Conservation (phyloP, 208 protist genomes). For the Leishmania mexicana region DNA sequence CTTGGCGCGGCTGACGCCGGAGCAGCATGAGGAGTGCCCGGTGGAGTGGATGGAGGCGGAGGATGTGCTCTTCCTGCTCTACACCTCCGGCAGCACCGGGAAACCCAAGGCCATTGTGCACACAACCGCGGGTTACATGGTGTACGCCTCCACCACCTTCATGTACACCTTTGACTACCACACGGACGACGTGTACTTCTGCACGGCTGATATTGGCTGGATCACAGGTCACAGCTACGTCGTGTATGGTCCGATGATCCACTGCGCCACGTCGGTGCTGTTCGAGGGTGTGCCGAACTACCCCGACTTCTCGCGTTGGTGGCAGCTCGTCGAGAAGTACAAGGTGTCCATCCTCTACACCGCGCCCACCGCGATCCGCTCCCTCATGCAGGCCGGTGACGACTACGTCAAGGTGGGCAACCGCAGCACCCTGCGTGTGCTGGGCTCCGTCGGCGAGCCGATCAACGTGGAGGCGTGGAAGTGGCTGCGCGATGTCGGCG, state of each 20-base stretch:
- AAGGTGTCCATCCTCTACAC: conserved; percentile 98
- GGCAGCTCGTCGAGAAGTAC: conserved; percentile 95
- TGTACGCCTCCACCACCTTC: conserved; percentile 93
- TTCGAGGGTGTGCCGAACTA: conserved; percentile 96
- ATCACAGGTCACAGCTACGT: conserved; percentile 99
- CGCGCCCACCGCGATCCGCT: conserved; percentile 95
- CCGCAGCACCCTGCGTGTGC: conserved; percentile 85
- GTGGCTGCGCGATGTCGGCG: conserved; percentile 95
- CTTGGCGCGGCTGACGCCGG: conserved; percentile 29
- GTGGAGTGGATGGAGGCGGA: conserved; percentile 94
- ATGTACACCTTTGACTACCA: conserved; percentile 97
- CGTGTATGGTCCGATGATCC: conserved; percentile 97
- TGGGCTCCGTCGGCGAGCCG: conserved; percentile 97
- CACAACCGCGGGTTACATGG: conserved; percentile 94
- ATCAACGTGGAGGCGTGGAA: conserved; percentile 96
- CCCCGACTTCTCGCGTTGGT: conserved; percentile 88
- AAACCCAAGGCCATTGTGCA: conserved; percentile 97
- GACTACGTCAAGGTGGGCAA: conserved; percentile 70
- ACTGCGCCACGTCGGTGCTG: conserved; percentile 95
- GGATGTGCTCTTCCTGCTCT: conserved; percentile 97
- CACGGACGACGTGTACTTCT: conserved; percentile 95
- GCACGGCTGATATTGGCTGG: conserved; percentile 93
- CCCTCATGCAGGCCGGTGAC: conserved; percentile 80
- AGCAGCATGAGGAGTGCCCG: conserved; percentile 51
- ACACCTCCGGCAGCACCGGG: conserved; percentile 98